These are phyloP conservation scores for Starmera caribaea DNA, from an alignment of 805 yeast species.

Conservation along the genomic window DNA sequence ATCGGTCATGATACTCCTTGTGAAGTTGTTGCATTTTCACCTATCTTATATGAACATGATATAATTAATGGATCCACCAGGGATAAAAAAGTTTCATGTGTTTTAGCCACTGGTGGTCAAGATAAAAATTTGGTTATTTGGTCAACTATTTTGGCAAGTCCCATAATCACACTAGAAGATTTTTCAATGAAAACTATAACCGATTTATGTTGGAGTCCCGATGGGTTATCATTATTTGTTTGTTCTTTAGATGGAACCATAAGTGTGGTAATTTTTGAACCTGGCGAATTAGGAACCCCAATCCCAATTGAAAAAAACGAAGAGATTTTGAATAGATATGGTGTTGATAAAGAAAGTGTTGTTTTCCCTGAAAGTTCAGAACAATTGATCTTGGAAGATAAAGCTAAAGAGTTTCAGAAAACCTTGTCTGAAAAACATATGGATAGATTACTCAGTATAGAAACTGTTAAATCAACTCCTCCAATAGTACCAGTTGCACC, in stretches of 20 bases:
- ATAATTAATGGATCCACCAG: conserved; percentile 9
- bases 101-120: conserved; percentile 94
- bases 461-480: conserved; percentile 6
- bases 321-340: conserved; percentile 68
- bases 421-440: conserved; percentile 24
- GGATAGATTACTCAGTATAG: conserved; percentile 32
- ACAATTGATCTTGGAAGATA: conserved; percentile 66
- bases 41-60: conserved; percentile 42
- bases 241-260: conserved; percentile 84
- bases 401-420: conserved; percentile 31
- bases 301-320: conserved; percentile 60
- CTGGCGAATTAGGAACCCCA: conserved; percentile 49
- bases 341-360: conserved; percentile 77
- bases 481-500: conserved; percentile 1
- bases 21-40: conserved; percentile 70
- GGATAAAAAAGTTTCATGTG: conserved; percentile 41
- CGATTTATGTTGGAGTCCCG: conserved; percentile 83
- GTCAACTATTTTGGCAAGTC: conserved; percentile 71
- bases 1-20: conserved; percentile 84
- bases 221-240: conserved; percentile 63
- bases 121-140: conserved; percentile 83
- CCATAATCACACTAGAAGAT: conserved; percentile 72
- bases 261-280: conserved; percentile 54
- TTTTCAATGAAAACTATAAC: conserved; percentile 72
- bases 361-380: conserved; percentile 81